Percentiles rank a stretch among this genome's conserved stretches.
Evolutionary conservation across 2,329 filamentous ascomycete species (phyloP).

Genomic region (Grosmannia penicillata): DNA sequence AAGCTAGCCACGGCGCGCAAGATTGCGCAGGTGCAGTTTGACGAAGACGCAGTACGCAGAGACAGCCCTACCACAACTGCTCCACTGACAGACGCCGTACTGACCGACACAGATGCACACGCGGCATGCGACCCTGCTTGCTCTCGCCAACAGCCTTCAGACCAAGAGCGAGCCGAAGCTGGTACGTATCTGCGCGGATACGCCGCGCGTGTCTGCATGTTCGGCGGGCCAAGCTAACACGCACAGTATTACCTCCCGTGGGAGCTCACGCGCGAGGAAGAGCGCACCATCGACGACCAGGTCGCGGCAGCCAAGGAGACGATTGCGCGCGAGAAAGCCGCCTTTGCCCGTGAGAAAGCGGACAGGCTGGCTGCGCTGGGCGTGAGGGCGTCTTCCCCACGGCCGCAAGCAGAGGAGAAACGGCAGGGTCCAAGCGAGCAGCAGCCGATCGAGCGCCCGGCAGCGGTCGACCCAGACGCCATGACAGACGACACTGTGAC

Average conservation of each 20-base stretch:
- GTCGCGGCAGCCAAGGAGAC: slow-evolving; percentile 46
- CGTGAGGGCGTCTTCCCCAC: slow-evolving; percentile 8
- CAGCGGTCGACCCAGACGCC: too few relatives aligned
- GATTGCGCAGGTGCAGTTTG: slow-evolving; percentile 58
- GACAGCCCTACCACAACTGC: too few relatives aligned
- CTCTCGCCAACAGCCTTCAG: slow-evolving; percentile 56
- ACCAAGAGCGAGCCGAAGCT: slow-evolving; percentile 60
- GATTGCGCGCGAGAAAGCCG: slow-evolving; percentile 49
- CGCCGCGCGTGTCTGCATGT: too few relatives aligned
- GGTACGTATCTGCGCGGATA: slow-evolving; percentile 34
- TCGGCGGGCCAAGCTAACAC: not conserved
- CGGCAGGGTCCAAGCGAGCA: not conserved
- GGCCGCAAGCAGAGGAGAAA: not conserved
- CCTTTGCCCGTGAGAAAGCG: slow-evolving; percentile 40
- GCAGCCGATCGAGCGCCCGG: not conserved
- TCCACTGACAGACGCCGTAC: too few relatives aligned
- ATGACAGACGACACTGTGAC: too few relatives aligned
- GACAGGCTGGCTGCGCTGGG: slow-evolving; percentile 24
- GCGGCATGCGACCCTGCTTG: slow-evolving; percentile 57
- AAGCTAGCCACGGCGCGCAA: slow-evolving; percentile 45
- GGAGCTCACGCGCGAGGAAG: slow-evolving; percentile 55
- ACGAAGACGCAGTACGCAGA: slow-evolving; percentile 66
- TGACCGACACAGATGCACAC: slow-evolving; percentile 48
- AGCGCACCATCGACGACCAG: slow-evolving; percentile 57
- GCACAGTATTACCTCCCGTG: slow-evolving; percentile 73